phyloP scores from a whole-genome alignment of 345 rosid species.

The Turritis glabra region DNA sequence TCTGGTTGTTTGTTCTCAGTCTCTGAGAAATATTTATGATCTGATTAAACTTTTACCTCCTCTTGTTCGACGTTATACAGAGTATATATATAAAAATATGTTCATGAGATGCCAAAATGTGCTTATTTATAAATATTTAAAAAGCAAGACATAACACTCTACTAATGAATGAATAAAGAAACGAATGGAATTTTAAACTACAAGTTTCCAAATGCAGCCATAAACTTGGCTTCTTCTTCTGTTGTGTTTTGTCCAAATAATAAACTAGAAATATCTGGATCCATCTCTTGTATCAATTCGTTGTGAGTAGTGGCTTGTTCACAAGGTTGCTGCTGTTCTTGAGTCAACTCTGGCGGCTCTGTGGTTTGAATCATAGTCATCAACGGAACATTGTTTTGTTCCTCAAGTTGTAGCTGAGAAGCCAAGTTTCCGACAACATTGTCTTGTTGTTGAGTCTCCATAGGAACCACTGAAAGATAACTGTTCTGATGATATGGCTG shows the following conservation, averaged over 20 bases:
- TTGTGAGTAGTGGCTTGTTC: neutral
- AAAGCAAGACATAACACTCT: neutral
- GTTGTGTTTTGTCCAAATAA: neutral
- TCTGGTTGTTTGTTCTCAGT: constrained; percentile 33
- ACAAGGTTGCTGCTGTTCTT: neutral
- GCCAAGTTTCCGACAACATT: neutral
- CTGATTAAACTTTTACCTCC: constrained; percentile 21
- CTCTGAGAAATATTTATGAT: constrained; percentile 55
- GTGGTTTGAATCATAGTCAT: neutral
- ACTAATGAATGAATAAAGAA: neutral
- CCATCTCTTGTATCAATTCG: neutral
- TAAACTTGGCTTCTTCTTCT: constrained; percentile 3
- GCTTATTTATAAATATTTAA: neutral
- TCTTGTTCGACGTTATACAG: constrained; percentile 2
- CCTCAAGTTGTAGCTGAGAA: neutral
- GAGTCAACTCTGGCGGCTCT: neutral
- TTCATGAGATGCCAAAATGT: neutral
- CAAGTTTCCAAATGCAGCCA: neutral
- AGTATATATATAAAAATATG: neutral
- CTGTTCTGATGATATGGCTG: neutral
- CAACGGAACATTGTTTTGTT: neutral
- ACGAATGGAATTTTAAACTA: neutral
- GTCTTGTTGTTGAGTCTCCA: neutral
- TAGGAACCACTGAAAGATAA: neutral
- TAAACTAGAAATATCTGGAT: neutral